These are phyloP conservation scores for Dendrobium officinale DNA, from an alignment of 106 monocot species.

Conservation along the genomic window DNA sequence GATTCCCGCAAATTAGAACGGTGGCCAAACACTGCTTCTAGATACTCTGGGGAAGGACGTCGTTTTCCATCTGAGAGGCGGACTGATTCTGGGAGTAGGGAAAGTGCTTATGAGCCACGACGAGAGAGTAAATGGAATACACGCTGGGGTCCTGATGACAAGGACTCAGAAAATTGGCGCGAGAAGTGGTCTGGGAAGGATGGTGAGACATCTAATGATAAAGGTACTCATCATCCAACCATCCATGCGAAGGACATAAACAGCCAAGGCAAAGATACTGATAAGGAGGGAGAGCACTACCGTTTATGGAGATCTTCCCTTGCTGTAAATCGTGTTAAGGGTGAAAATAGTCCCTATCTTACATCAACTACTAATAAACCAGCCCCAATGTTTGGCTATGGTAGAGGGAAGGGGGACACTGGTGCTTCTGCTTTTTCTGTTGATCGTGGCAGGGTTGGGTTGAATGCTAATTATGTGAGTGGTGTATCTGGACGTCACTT, in stretches of 20 bases:
- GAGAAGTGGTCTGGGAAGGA: constrained; percentile 66
- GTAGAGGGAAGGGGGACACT: constrained; percentile 70
- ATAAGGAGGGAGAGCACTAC: constrained; percentile 70
- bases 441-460: constrained; percentile 42
- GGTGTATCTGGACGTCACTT: constrained; percentile 17
- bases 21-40: constrained; percentile 47
- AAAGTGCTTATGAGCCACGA: constrained; percentile 54
- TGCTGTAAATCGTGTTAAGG: constrained; percentile 51
- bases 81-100: constrained; percentile 50
- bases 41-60: constrained; percentile 39
- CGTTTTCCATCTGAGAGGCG: constrained; percentile 46
- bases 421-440: constrained; percentile 29
- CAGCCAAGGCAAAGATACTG: constrained; percentile 50
- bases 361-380: constrained; percentile 32
- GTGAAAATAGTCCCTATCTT: constrained; percentile 36
- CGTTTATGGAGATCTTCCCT: constrained; percentile 72
- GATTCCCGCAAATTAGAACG: constrained; percentile 55
- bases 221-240: constrained; percentile 19
- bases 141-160: constrained; percentile 91
- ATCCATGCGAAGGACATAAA: constrained; percentile 38
- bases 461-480: constrained; percentile 10
- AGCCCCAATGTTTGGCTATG: constrained; percentile 35
- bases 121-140: constrained; percentile 95
- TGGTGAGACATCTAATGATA: constrained; percentile 25
- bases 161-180: constrained; percentile 56